Evolutionary conservation across 2,329 filamentous ascomycete species (phyloP).

Genomic region (Phialocephala subalpina): DNA sequence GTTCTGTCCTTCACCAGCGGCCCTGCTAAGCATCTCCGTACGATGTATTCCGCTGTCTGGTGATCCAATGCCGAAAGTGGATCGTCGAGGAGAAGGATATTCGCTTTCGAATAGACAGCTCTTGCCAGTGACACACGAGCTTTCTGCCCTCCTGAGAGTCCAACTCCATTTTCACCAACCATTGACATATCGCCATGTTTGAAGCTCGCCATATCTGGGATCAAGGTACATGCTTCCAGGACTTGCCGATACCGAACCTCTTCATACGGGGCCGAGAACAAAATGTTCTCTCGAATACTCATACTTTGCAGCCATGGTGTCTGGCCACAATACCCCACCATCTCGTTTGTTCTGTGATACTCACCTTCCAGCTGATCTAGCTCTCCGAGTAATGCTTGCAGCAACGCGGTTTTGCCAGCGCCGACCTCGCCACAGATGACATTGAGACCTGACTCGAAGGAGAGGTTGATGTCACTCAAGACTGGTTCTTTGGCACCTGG

Average conservation of each 20-base stretch:
- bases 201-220: slow-evolving; percentile 68
- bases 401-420: slow-evolving; percentile 63
- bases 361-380: slow-evolving; percentile 37
- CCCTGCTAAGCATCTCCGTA: slow-evolving; percentile 63
- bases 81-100: slow-evolving; percentile 64
- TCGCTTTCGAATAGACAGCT: slow-evolving; percentile 64
- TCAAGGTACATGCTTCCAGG: slow-evolving; percentile 68
- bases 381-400: slow-evolving; percentile 44
- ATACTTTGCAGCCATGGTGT: slow-evolving; percentile 75
- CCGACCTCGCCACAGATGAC: slow-evolving; percentile 71
- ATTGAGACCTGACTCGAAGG: slow-evolving; percentile 63
- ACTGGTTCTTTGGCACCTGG: slow-evolving; percentile 69
- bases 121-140: slow-evolving; percentile 67
- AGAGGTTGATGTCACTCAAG: slow-evolving; percentile 59
- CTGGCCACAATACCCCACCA: slow-evolving; percentile 70
- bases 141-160: slow-evolving; percentile 67
- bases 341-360: slow-evolving; percentile 59
- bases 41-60: slow-evolving; percentile 69
- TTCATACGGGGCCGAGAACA: slow-evolving; percentile 73
- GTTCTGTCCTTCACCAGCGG: slow-evolving; percentile 60
- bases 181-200: slow-evolving; percentile 69
- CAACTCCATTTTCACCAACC: slow-evolving; percentile 68
- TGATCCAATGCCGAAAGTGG: slow-evolving; percentile 68
- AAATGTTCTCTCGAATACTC: slow-evolving; percentile 73
- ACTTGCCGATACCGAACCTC: slow-evolving; percentile 73